phyloP scores from a whole-genome alignment of 768 basidiomycete genomes.

The Leucosporidium creatinivorum region DNA sequence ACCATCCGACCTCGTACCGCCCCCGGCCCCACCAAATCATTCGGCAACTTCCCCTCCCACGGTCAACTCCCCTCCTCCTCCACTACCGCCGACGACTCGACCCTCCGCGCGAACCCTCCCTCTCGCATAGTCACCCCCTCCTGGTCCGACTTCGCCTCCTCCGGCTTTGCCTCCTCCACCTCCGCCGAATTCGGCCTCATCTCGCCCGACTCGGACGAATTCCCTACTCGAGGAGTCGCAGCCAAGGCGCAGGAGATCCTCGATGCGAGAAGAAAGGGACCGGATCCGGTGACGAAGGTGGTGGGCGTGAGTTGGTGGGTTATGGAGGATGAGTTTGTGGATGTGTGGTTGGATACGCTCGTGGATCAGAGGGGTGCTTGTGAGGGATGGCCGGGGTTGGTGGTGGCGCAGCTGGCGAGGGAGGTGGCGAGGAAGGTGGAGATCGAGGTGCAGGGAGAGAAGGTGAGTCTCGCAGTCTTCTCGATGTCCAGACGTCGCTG shows the following conservation, averaged over 20 bases:
- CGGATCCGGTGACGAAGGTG: too few relatives aligned
- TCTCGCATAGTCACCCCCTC: constrained; percentile 3
- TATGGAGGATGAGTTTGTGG: too few relatives aligned
- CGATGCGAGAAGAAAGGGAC: neutral
- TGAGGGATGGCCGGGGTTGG: too few relatives aligned
- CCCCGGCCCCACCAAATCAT: constrained; percentile 1
- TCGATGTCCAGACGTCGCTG: neutral
- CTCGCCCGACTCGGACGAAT: neutral
- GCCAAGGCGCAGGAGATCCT: constrained; percentile 4
- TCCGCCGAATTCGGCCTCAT: constrained; percentile 13
- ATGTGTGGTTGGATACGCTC: too few relatives aligned
- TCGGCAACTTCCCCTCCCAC: constrained; percentile 6
- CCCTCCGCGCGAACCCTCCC: neutral
- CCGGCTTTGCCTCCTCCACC: constrained; percentile 16
- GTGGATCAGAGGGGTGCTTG: too few relatives aligned
- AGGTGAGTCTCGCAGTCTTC: neutral
- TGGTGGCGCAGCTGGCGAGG: too few relatives aligned
- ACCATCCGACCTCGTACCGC: neutral
- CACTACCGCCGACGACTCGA: too few relatives aligned
- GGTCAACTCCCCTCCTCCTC: too few relatives aligned
- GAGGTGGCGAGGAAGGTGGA: too few relatives aligned
- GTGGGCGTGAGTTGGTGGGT: too few relatives aligned
- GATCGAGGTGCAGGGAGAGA: too few relatives aligned
- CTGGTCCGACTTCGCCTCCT: constrained; percentile 20
- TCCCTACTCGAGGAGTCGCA: neutral